Percentiles rank a stretch among this genome's conserved stretches.
Conservation (phyloP, 805 yeast species). For the Yarrowia sp. region DNA sequence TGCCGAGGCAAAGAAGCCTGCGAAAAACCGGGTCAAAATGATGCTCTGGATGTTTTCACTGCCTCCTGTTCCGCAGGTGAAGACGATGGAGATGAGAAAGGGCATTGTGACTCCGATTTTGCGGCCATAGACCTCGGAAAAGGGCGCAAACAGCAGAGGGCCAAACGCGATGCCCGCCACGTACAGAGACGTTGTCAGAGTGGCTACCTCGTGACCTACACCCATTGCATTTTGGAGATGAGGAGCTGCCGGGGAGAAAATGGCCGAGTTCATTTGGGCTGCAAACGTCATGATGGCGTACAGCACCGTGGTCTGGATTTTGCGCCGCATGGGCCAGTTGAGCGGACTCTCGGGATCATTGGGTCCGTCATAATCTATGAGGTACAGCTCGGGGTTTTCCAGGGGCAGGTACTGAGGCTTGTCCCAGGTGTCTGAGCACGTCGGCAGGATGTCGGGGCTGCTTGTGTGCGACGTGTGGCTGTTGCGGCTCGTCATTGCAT, state of each 20-base stretch:
- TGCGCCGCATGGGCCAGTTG: conserved; percentile 55
- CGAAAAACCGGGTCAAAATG: conserved; percentile 67
- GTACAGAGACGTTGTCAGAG: conserved; percentile 64
- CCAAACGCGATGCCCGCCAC: conserved; percentile 70
- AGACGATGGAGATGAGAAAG: conserved; percentile 55
- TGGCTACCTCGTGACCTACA: conserved; percentile 65
- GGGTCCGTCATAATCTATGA: conserved; percentile 49
- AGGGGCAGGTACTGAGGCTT: conserved; percentile 13
- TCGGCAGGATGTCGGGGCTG: conserved; percentile 14
- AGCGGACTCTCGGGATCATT: conserved; percentile 49
- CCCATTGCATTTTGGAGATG: conserved; percentile 58
- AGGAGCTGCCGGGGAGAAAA: conserved; percentile 67
- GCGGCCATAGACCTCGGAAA: conserved; percentile 65
- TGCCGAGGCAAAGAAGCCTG: conserved; percentile 77
- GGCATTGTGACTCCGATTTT: conserved; percentile 60
- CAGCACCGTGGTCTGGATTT: conserved; percentile 63
- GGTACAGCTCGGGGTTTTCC: conserved; percentile 30
- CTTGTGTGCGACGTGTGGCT: not conserved
- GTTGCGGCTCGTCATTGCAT: not conserved
- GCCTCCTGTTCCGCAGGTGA: conserved; percentile 64
- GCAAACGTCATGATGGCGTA: conserved; percentile 64
- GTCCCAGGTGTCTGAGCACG: not conserved
- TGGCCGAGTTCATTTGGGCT: conserved; percentile 73
- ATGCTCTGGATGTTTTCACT: conserved; percentile 67
- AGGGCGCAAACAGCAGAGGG: conserved; percentile 66